Conservation (phyloP, 2,329 filamentous ascomycete species). For the Neurospora sp. region DNA sequence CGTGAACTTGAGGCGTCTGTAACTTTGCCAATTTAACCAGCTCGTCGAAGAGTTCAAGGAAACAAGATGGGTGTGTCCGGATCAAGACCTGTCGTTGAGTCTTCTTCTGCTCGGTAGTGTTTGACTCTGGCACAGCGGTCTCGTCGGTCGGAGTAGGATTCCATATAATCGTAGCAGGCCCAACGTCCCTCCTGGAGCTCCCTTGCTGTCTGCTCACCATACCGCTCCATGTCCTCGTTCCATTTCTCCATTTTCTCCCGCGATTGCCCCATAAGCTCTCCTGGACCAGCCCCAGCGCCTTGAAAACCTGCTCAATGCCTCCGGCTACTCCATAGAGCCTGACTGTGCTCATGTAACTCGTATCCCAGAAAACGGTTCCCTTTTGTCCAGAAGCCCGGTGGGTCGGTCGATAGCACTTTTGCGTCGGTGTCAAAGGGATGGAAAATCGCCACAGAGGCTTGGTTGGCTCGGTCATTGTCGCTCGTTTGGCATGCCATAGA, state of each 20-base stretch:
- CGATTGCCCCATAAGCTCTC: conserved; percentile 52
- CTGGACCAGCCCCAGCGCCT: conserved; percentile 50
- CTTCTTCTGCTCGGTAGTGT: conserved; percentile 10
- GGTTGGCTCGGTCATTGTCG: conserved; percentile 72
- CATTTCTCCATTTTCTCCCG: conserved; percentile 60
- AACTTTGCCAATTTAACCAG: conserved; percentile 47
- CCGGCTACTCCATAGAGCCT: conserved; percentile 57
- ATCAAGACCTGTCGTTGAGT: conserved; percentile 46
- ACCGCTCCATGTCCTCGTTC: conserved; percentile 39
- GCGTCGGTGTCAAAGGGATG: conserved; percentile 72
- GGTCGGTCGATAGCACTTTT: conserved; percentile 81
- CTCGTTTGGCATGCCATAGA: conserved; percentile 84
- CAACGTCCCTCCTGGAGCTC: conserved; percentile 47
- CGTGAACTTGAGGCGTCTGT: conserved; percentile 49
- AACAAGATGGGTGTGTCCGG: conserved; percentile 74
- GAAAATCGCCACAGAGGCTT: conserved; percentile 85
- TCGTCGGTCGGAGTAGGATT: conserved; percentile 34
- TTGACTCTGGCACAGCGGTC: conserved; percentile 4
- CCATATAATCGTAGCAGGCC: conserved; percentile 69
- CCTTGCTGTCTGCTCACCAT: conserved; percentile 44
- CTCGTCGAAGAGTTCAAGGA: conserved; percentile 57
- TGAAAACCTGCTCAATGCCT: conserved; percentile 57
- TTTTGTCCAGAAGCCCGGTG: conserved; percentile 68
- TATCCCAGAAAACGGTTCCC: conserved; percentile 83
- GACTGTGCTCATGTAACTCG: conserved; percentile 87